Conservation (phyloP, 306 rosid species). For the Clitoria ternatea region DNA sequence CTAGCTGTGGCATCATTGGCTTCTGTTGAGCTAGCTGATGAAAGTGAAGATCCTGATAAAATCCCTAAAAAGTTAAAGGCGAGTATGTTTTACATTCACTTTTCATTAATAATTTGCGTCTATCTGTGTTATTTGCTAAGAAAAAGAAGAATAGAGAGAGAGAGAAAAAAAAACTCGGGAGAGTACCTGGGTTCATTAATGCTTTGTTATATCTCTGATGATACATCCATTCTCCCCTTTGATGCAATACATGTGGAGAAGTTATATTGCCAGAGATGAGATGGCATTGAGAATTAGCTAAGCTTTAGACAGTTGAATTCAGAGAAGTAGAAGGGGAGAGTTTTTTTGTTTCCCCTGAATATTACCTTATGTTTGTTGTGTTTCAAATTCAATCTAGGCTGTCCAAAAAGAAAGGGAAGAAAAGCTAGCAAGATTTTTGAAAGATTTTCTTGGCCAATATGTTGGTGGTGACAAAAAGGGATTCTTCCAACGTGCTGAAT, state of each 20-base stretch:
- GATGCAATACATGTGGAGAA: too few relatives aligned
- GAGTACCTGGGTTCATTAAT: background rate
- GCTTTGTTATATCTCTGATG: too few relatives aligned
- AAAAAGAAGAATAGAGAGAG: too few relatives aligned
- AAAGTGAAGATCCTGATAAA: conserved; percentile 53
- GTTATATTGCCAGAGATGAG: too few relatives aligned
- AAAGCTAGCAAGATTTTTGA: conserved; percentile 61
- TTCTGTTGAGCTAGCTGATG: conserved; percentile 57
- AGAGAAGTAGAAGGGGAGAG: background rate
- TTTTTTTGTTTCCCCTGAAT: too few relatives aligned
- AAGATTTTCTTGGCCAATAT: conserved; percentile 56
- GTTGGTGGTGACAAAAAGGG: conserved; percentile 66
- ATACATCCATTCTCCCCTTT: too few relatives aligned
- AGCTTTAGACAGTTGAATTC: too few relatives aligned
- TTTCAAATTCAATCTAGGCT: conserved; percentile 46
- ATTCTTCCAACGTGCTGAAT: conserved; percentile 58
- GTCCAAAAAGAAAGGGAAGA: conserved; percentile 87
- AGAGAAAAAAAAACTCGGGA: background rate
- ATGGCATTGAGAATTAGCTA: too few relatives aligned
- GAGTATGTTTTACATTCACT: conserved; percentile 34
- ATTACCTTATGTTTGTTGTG: background rate
- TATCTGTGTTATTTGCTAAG: background rate
- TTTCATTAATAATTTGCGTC: background rate
- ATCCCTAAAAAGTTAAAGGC: conserved; percentile 76
- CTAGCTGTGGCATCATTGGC: conserved; percentile 86